Conservation (phyloP, 1,284 basidiomycete genomes). For the Xerocomus minutiporus region DNA sequence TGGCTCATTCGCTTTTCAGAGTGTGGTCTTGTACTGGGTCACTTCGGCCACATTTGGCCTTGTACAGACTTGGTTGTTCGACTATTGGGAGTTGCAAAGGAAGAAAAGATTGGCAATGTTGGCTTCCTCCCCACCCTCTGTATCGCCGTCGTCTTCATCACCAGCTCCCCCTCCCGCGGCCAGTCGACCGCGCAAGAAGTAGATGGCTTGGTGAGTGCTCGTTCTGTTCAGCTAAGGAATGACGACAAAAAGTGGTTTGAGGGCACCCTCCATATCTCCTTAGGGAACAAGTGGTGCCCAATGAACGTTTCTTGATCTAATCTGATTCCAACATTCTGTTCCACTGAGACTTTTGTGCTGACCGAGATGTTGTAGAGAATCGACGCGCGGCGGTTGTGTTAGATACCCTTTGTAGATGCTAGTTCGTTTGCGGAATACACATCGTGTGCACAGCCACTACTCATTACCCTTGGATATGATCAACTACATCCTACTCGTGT, state of each 20-base stretch:
- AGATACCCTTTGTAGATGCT: neutral
- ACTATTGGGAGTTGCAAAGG: conserved; percentile 54
- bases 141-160: neutral
- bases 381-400: neutral
- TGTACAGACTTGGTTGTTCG: conserved; percentile 72
- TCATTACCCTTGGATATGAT: conserved; percentile 49
- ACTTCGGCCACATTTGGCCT: conserved; percentile 79
- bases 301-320: conserved; percentile 81
- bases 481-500: conserved; percentile 88
- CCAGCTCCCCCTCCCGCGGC: neutral
- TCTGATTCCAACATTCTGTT: conserved; percentile 49
- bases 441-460: conserved; percentile 28
- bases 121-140: neutral
- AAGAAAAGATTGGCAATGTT: conserved; percentile 28
- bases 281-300: conserved; percentile 40
- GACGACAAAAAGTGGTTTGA: conserved; percentile 71
- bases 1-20: conserved; percentile 39
- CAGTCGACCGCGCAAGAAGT: conserved; percentile 10
- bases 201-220: conserved; percentile 13
- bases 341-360: conserved; percentile 2
- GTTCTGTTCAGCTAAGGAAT: conserved; percentile 34
- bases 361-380: conserved; percentile 1
- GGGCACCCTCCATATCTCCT: conserved; percentile 46
- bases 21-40: conserved; percentile 79
- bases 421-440: neutral